phyloP scores from a whole-genome alignment of 371 early-diverging fungal genomes.

The Circinella minor region DNA sequence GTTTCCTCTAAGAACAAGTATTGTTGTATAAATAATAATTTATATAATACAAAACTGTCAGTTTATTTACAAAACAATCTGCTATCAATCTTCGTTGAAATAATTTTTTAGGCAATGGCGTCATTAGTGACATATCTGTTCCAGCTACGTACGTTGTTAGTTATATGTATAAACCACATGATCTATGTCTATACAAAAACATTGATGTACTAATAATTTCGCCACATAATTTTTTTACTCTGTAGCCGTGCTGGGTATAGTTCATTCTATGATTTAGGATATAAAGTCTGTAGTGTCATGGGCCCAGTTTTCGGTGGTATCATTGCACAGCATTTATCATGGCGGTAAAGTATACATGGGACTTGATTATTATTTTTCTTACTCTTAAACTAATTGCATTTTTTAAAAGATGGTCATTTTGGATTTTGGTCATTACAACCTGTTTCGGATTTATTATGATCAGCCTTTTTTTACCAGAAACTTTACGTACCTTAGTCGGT shows the following conservation, averaged over 20 bases:
- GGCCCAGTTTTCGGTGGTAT: constrained; percentile 2
- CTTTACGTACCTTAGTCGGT: constrained; percentile 50
- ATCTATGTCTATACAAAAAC: too few species aligned
- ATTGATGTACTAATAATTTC: too few species aligned
- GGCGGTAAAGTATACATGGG: neutral
- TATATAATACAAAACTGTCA: too few species aligned
- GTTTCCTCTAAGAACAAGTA: too few species aligned
- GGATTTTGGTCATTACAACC: constrained; percentile 55
- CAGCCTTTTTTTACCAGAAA: constrained; percentile 63
- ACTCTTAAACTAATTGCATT: neutral
- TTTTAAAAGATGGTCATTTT: constrained; percentile 48
- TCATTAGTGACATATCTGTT: neutral
- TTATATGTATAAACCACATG: neutral
- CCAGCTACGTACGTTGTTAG: neutral
- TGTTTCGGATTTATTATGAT: constrained; percentile 43
- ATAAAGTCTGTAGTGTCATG: neutral
- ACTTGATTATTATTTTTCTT: too few species aligned
- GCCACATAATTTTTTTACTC: neutral
- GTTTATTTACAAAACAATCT: neutral
- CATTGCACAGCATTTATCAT: neutral
- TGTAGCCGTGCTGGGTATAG: neutral
- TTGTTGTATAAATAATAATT: too few species aligned
- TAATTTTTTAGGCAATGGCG: neutral
- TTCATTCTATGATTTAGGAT: neutral
- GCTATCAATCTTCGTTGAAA: too few species aligned